Percentiles rank a stretch among this genome's conserved stretches.
phyloP scores from a whole-genome alignment of 495 filamentous ascomycete genomes.

The Alectoria sarmentosa region DNA sequence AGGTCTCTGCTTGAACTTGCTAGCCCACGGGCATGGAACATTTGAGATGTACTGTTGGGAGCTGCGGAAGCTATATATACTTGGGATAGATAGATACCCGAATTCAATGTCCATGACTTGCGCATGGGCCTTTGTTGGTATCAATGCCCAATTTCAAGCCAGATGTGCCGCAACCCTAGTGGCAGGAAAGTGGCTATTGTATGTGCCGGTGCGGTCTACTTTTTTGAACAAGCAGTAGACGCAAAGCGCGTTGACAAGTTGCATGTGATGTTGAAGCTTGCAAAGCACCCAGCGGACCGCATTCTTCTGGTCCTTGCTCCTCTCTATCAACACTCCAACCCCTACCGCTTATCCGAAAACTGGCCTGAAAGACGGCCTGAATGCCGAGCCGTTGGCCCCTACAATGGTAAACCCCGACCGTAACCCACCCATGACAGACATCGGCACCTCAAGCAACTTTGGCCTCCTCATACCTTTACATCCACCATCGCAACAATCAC shows the following conservation, averaged over 20 bases:
- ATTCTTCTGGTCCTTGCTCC: background rate
- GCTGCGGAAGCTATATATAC: background rate
- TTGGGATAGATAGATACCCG: background rate
- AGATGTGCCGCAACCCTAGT: background rate
- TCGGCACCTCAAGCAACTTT: background rate
- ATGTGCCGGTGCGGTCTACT: background rate
- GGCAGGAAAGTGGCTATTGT: background rate
- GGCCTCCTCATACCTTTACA: slow-evolving; percentile 2
- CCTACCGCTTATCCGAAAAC: background rate
- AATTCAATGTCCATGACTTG: background rate
- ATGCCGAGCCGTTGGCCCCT: background rate
- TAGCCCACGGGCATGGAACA: background rate
- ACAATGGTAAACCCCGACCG: background rate
- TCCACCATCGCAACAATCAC: slow-evolving; percentile 7
- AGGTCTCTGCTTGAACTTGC: background rate
- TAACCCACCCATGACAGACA: background rate
- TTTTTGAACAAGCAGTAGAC: too few species aligned
- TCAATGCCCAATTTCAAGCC: too few species aligned
- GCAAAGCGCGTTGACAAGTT: too few species aligned
- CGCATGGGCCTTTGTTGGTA: background rate
- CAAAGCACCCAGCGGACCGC: background rate
- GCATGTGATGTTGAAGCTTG: background rate
- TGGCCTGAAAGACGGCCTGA: background rate
- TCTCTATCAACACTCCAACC: background rate
- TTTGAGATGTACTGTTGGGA: background rate